Conservation (phyloP, 768 basidiomycete species). For the Lactarius tabidus region DNA sequence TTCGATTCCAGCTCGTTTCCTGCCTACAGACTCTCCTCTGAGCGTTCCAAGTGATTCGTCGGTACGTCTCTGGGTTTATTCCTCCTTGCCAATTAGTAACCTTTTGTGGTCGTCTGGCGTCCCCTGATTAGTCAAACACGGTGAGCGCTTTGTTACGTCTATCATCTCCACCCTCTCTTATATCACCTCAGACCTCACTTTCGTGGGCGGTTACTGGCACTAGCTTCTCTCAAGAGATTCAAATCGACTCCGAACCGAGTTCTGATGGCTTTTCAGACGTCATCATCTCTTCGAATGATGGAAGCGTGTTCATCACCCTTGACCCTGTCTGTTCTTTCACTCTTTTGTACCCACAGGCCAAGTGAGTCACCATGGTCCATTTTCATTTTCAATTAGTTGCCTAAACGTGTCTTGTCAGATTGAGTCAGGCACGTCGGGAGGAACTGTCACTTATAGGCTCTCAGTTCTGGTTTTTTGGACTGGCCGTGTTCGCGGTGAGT, state of each 20-base stretch:
- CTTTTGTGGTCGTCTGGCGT: background rate
- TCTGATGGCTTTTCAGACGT: constrained; percentile 3
- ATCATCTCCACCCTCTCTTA: background rate
- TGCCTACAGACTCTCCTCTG: background rate
- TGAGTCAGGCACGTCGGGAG: constrained; percentile 17
- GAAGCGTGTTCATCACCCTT: constrained; percentile 1
- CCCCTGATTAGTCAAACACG: background rate
- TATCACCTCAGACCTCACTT: background rate
- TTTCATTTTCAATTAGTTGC: background rate
- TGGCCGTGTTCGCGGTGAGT: constrained; percentile 26
- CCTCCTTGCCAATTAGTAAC: background rate
- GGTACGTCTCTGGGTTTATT: background rate
- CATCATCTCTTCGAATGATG: constrained; percentile 4
- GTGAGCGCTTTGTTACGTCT: background rate
- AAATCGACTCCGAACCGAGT: constrained; percentile 1
- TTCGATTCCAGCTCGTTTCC: constrained; percentile 14
- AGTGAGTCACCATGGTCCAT: constrained; percentile 1
- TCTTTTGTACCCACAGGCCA: constrained; percentile 17
- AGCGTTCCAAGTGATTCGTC: background rate
- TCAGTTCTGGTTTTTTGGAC: constrained; percentile 26
- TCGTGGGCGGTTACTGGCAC: background rate
- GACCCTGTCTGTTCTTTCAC: constrained; percentile 12
- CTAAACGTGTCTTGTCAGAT: background rate
- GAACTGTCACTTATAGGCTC: constrained; percentile 20
- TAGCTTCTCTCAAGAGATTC: background rate